Evolutionary conservation across 345 rosid genomes (phyloP).

Genomic region (Luvunga scandens): DNA sequence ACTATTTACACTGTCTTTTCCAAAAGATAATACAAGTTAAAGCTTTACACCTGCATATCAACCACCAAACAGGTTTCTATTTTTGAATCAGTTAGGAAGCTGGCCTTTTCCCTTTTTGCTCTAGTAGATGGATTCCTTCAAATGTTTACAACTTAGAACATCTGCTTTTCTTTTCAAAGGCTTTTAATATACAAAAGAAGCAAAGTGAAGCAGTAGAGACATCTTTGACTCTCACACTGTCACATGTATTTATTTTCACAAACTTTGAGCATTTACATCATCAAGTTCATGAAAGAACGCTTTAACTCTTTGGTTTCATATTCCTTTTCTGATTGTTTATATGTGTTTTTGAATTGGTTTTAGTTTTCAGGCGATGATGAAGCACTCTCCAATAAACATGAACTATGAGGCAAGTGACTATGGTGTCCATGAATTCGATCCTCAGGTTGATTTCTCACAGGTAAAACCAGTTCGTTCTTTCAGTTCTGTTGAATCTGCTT

Average conservation of each 20-base stretch:
- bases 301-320: not conserved
- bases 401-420: conserved; percentile 34
- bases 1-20: not conserved
- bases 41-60: conserved; percentile 19
- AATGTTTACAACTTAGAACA: conserved; percentile 5
- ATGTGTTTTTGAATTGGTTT: not conserved
- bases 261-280: not conserved
- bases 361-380: conserved; percentile 27
- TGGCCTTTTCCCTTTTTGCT: conserved; percentile 14
- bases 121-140: conserved; percentile 10
- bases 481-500: not conserved
- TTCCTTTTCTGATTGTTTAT: not conserved
- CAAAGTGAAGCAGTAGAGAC: conserved; percentile 1
- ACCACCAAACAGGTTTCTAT: conserved; percentile 22
- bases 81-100: conserved; percentile 20
- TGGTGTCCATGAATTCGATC: conserved; percentile 42
- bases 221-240: not conserved
- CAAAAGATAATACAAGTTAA: not conserved
- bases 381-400: conserved; percentile 19
- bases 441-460: conserved; percentile 42
- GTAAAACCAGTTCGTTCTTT: conserved; percentile 21
- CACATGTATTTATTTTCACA: not conserved
- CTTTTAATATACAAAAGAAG: conserved; percentile 6
- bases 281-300: not conserved
- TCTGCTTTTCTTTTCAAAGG: not conserved